Evolutionary conservation across 345 rosid genomes (phyloP), one percentile per base, ranked within the genome.

Genomic region (Hibiscus trionum): DNA sequence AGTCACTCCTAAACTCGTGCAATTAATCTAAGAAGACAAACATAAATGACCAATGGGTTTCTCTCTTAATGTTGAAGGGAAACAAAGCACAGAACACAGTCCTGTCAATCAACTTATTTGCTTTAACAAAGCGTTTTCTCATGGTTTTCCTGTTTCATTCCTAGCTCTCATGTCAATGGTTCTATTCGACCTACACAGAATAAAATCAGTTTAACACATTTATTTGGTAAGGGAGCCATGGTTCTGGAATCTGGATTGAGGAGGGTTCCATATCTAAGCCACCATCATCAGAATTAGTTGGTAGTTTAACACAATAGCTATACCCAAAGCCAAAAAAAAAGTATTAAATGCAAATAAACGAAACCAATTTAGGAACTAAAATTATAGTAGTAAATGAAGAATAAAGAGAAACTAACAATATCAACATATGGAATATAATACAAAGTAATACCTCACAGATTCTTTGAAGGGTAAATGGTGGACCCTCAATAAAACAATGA

Each of bases 391-490:
- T 66, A 19, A 11, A 52, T 31, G 27, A 58, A 71, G 35, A 26
- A 69, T 53, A 24, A 58, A 59, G 19, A 26, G 8, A 71, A 8
- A 21, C 42, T 11, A 39, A 24, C 35, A 58, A 57, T 8, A 39
- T 7, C 63, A 71, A 39, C 21, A 9, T 58, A 42, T 11, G 11
- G 62, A 21, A 15, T 2, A 56, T 19, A 49, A 61, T 72, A 46
- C 6, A 72, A 70, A 75, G 44, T 21, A 78, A 78, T 69, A 91
- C 98, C 96, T 94, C 97, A 47, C 97, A 88, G 27, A 94, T 86
- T 80, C 99, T 90, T 77, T 94, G 97, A 73, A 94, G 81, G 39
- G 99, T 94, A 84, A 94, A 94, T 60, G 99, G 97, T 60, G 99
- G 99, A 64, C 99, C 97, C 75, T 88, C 92, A 19, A 77, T 82